These are phyloP conservation scores for Blastocystis sp. DNA, from an alignment of 352 stramenopile species.

Conservation along the genomic window DNA sequence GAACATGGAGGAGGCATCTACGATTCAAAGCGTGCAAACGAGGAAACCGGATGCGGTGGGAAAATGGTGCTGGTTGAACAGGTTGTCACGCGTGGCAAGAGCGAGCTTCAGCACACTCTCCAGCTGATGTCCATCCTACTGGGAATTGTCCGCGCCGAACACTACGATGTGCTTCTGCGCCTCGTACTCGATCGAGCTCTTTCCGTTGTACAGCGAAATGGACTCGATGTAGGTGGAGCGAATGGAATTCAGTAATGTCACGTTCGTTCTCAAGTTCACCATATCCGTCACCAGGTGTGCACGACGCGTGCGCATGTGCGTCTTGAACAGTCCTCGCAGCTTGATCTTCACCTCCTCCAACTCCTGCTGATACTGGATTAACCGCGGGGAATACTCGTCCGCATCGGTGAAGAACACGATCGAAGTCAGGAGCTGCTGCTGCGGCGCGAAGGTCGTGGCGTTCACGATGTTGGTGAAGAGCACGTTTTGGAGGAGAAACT, in stretches of 20 bases:
- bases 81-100: not conserved
- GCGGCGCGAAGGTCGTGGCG: not conserved
- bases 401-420: conserved; percentile 45
- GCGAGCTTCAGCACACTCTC: conserved; percentile 21
- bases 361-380: conserved; percentile 22
- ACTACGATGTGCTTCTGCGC: conserved; percentile 9
- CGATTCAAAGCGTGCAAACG: not conserved
- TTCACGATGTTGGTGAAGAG: conserved; percentile 64
- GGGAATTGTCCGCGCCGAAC: not conserved
- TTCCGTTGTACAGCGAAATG: conserved; percentile 30
- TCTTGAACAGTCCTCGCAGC: conserved; percentile 42
- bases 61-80: conserved; percentile 1
- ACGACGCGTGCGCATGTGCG: conserved; percentile 18
- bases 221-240: conserved; percentile 58
- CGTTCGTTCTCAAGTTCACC: conserved; percentile 43
- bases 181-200: conserved; percentile 50
- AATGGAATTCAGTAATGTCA: conserved; percentile 62
- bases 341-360: conserved; percentile 37
- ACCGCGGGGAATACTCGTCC: conserved; percentile 4
- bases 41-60: no score
- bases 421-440: not conserved
- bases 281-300: conserved; percentile 33
- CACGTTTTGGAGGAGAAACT: conserved; percentile 9
- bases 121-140: conserved; percentile 57
- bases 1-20: not conserved